These are phyloP conservation scores for Moniliella sp. DNA, from an alignment of 1,284 basidiomycete genomes.

Conservation along the genomic window DNA sequence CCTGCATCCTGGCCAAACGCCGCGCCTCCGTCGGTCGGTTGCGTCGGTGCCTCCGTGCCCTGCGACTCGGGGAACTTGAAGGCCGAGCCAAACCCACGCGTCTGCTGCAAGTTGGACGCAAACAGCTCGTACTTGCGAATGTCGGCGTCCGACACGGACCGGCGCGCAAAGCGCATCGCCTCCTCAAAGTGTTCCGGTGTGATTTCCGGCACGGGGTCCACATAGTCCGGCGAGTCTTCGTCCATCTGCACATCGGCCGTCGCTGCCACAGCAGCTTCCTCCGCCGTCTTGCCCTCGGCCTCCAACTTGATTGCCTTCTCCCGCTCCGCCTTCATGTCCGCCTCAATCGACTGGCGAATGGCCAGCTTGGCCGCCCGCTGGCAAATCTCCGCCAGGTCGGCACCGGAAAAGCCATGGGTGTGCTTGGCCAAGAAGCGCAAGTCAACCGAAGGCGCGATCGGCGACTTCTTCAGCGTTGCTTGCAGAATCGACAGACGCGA, in stretches of 20 bases:
- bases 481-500: constrained; percentile 75
- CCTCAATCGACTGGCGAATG: constrained; percentile 79
- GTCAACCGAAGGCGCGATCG: constrained; percentile 64
- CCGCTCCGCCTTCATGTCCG: constrained; percentile 40
- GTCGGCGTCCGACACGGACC: constrained; percentile 44
- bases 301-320: constrained; percentile 46
- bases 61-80: constrained; percentile 83
- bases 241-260: constrained; percentile 42
- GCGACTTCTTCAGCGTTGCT: constrained; percentile 78
- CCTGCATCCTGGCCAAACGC: constrained; percentile 51
- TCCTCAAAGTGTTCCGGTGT: constrained; percentile 63
- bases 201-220: constrained; percentile 90
- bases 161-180: constrained; percentile 58
- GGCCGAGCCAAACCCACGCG: constrained; percentile 46
- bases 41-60: constrained; percentile 28
- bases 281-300: constrained; percentile 41
- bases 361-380: constrained; percentile 91
- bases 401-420: constrained; percentile 96
- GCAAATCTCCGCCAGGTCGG: constrained; percentile 93
- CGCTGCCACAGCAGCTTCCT: constrained; percentile 5
- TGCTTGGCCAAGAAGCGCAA: constrained; percentile 69
- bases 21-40: constrained; percentile 29
- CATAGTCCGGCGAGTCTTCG: constrained; percentile 45
- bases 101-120: constrained; percentile 27
- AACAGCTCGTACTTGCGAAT: constrained; percentile 55